A percentile compares a stretch with the other conserved stretches of the same genome.
Conservation (phyloP, 257 asterid genomes). For the Solanum pimpinellifolium region DNA sequence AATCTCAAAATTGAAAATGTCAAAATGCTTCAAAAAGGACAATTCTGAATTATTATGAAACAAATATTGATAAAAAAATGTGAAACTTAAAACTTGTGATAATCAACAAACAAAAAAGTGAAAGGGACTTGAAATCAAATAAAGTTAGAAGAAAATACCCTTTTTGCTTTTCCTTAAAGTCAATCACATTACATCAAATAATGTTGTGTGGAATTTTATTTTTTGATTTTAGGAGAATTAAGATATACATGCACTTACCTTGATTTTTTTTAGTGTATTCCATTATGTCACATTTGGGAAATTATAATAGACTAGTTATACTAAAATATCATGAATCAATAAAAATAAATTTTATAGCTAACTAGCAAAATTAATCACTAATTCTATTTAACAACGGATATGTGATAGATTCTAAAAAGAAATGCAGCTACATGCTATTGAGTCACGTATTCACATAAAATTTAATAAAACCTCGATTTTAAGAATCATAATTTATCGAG, state of each 20-base stretch:
- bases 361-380: not conserved
- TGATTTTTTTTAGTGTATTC: not conserved
- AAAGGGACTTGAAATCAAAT: not conserved
- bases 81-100: not conserved
- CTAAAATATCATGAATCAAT: not conserved
- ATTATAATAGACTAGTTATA: not conserved
- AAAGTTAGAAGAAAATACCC: not conserved
- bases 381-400: not conserved
- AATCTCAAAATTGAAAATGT: conserved; percentile 2
- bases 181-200: not conserved
- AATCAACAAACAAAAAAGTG: not conserved
- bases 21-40: conserved; percentile 4
- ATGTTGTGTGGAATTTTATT: not conserved
- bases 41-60: not conserved
- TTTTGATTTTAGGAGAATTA: not conserved
- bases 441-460: not conserved
- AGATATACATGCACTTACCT: not conserved
- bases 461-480: not conserved
- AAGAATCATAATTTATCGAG: not conserved
- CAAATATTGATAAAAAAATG: not conserved
- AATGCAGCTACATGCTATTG: not conserved
- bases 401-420: not conserved
- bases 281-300: not conserved
- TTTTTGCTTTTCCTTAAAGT: not conserved
- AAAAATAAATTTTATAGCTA: not conserved